These are phyloP conservation scores for Venturia asperata DNA, from an alignment of 2,329 filamentous ascomycete species.

Conservation along the genomic window DNA sequence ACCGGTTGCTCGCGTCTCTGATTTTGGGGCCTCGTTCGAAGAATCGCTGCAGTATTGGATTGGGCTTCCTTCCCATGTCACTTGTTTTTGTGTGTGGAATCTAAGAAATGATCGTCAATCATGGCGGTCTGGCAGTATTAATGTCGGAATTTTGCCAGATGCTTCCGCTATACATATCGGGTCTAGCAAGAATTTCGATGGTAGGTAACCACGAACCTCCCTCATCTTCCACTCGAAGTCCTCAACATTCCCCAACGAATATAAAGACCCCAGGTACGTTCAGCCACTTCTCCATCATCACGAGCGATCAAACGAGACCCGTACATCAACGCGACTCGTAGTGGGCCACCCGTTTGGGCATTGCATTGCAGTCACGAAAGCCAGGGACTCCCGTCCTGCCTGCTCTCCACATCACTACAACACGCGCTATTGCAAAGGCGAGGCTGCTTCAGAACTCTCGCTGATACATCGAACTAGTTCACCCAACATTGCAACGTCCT, in stretches of 20 bases:
- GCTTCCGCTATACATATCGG: background rate
- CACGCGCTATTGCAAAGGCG: background rate
- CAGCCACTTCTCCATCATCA: too few relatives aligned
- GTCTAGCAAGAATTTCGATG: background rate
- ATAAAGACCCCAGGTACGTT: too few relatives aligned
- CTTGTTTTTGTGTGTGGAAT: background rate
- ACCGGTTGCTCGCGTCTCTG: slow-evolving; percentile 82
- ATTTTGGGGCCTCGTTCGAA: slow-evolving; percentile 83
- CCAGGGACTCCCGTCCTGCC: too few relatives aligned
- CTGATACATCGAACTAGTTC: background rate
- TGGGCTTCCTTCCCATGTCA: slow-evolving; percentile 72
- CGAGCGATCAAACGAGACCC: too few relatives aligned
- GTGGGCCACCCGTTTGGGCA: too few relatives aligned
- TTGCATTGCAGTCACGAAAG: too few relatives aligned
- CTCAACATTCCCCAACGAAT: too few relatives aligned
- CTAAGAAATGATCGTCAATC: background rate
- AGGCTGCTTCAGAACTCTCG: background rate
- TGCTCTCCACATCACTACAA: background rate
- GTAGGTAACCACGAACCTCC: too few relatives aligned
- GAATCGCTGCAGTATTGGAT: slow-evolving; percentile 77
- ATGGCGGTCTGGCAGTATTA: background rate
- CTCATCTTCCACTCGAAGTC: too few relatives aligned
- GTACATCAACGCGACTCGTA: too few relatives aligned
- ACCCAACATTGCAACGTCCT: background rate
- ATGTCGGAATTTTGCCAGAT: background rate